Evolutionary conservation across 169 alveolate species (phyloP).

Genomic region (Theileria annulata): DNA sequence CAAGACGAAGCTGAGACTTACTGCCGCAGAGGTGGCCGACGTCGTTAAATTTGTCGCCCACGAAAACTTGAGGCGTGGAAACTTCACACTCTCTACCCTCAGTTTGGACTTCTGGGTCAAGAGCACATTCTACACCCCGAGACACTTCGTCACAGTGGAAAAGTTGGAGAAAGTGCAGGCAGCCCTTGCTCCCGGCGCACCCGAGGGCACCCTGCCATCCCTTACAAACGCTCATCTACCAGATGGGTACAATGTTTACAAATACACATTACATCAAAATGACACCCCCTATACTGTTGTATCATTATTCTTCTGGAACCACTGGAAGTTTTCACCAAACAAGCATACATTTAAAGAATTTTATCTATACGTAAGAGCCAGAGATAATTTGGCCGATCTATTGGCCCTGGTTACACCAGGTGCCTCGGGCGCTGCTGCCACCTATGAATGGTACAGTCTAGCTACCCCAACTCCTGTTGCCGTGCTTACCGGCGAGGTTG

Average conservation of each 20-base stretch:
- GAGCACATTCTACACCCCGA: slow-evolving; percentile 1
- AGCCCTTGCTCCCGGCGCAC: not conserved
- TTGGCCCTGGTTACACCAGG: not conserved
- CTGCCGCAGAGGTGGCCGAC: slow-evolving; percentile 10
- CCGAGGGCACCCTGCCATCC: not conserved
- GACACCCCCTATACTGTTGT: not conserved
- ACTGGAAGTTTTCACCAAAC: not conserved
- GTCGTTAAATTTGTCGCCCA: not conserved
- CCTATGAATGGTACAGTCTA: not conserved
- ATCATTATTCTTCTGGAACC: slow-evolving; percentile 1
- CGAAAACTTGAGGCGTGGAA: slow-evolving; percentile 5
- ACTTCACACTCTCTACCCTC: not conserved
- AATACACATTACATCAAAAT: not conserved
- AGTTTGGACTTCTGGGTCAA: slow-evolving; percentile 1
- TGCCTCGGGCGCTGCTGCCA: not conserved
- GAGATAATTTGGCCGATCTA: not conserved
- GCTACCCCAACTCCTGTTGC: not conserved
- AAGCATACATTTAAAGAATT: not conserved
- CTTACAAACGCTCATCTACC: not conserved
- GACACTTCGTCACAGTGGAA: slow-evolving; percentile 2
- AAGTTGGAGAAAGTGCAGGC: slow-evolving; percentile 3
- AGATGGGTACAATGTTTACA: slow-evolving; percentile 3
- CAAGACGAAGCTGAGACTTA: slow-evolving; percentile 6
- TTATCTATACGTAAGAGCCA: not conserved
- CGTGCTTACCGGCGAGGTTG: not conserved